Percentiles rank a stretch among this genome's conserved stretches.
Conservation (phyloP, 345 rosid species). For the Gossypium raimondii region DNA sequence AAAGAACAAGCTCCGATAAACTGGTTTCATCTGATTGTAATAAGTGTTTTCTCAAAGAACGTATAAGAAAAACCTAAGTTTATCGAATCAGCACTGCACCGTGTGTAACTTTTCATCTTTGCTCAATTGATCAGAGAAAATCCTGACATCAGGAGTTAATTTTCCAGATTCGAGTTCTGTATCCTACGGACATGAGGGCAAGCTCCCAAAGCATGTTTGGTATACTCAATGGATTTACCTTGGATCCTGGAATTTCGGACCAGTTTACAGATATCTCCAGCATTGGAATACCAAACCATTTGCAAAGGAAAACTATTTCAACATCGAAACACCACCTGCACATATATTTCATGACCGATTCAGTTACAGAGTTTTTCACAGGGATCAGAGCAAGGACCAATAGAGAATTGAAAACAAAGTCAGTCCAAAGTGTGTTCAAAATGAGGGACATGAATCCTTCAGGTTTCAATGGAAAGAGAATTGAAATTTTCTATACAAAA, state of each 20-base stretch:
- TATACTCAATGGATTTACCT: constrained; percentile 83
- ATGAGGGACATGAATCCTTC: not conserved
- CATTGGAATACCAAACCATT: constrained; percentile 70
- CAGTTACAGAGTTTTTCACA: not conserved
- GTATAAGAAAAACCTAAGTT: not conserved
- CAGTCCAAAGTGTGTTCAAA: not conserved
- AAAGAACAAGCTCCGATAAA: not conserved
- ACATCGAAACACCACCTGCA: constrained; percentile 99
- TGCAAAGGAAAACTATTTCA: constrained; percentile 87
- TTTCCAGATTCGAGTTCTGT: constrained; percentile 83
- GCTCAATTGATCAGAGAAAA: not conserved
- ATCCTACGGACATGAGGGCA: constrained; percentile 81
- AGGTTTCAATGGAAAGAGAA: not conserved
- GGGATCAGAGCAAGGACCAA: not conserved
- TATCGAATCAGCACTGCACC: not conserved
- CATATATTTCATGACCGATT: not conserved
- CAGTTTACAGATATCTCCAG: constrained; percentile 86
- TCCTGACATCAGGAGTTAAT: constrained; percentile 29
- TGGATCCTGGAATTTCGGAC: constrained; percentile 98
- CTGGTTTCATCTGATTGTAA: not conserved
- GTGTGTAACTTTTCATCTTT: constrained; percentile 1
- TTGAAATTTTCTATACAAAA: not conserved
- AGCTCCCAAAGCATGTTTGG: constrained; percentile 99
- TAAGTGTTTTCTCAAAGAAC: not conserved
- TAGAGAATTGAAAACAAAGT: not conserved